Base-by-base conservation (phyloP, 768 basidiomycete genomes). In the Coprinellus micaceus region DNA sequence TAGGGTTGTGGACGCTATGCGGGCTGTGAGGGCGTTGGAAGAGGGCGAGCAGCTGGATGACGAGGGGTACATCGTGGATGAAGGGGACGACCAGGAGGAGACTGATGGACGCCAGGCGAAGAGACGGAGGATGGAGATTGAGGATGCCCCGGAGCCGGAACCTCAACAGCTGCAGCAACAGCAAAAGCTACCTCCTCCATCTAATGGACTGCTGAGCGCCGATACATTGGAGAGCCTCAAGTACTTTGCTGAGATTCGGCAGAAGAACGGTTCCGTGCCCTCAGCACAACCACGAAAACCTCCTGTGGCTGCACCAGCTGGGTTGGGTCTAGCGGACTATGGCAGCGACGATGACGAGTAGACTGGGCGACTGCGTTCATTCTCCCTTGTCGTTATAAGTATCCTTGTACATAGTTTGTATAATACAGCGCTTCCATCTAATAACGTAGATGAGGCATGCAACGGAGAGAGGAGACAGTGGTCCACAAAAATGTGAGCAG, bases 141-240 rank as follows among this genome's bases (percentile, higher is more conserved):
- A 67, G 65, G 60, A 66, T n/a, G 66, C 53, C 71, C 73, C 5
- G 73, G 74, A 11, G 69, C 70, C 2, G 74, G 70, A 13, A 70
- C 71, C 21, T 19, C 55, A 10, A 58, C 63, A 40, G n/a, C n/a
- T n/a, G 64, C 64, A 19, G 61, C 62, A 30, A 52, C 62, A 21
- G 55, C 66, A 66, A 57, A 17, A 9, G 17, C 36, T 37, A 17
- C 69, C 70, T 4, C 69, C 73, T 19, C 66, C 74, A 52, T 69
- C 80, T 1, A 68, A 63, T 26, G 88, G 93, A 0, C 69, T 99
- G 39, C 75, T 99, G 33, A 91, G 78, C 55, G 79, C 84, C 4
- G 94, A 96, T 63, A 90, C 96, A 11, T 67, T 98, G 24, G 92
- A 96, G 63, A 89, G 94, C 46, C 72, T 99, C 49, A 91, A 87